These are phyloP conservation scores for Alternaria sp. DNA, from an alignment of 2,329 filamentous ascomycete genomes.

Conservation along the genomic window DNA sequence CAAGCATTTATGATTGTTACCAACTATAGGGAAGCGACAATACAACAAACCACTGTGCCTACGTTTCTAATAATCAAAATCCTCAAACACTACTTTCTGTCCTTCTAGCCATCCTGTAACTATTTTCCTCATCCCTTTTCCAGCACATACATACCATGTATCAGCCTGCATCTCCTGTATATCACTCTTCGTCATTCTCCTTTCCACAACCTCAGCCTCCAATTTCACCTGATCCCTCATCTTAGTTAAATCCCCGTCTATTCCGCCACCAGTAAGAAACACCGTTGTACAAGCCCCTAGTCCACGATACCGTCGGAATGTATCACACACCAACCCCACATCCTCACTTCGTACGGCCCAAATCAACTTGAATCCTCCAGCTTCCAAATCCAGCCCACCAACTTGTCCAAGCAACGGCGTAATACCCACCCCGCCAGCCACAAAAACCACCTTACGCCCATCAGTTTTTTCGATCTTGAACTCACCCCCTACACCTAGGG, in stretches of 20 bases:
- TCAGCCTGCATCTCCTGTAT: constrained; percentile 43
- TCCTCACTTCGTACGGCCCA: constrained; percentile 75
- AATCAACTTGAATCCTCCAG: constrained; percentile 62
- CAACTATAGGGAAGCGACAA: not conserved
- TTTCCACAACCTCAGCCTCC: constrained; percentile 50
- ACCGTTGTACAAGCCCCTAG: constrained; percentile 65
- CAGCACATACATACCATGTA: constrained; percentile 69
- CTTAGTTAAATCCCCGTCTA: constrained; percentile 32
- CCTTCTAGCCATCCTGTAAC: constrained; percentile 61
- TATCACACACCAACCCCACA: constrained; percentile 68
- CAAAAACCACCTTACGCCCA: constrained; percentile 62
- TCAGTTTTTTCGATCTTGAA: constrained; percentile 58
- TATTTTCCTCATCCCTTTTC: constrained; percentile 58
- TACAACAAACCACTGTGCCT: not conserved
- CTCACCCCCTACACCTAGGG: constrained; percentile 78
- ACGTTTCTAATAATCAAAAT: constrained; percentile 55
- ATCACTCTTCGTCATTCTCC: constrained; percentile 61
- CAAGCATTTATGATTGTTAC: not conserved
- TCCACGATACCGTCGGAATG: constrained; percentile 61
- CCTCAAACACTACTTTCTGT: constrained; percentile 59
- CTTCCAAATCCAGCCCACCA: constrained; percentile 29
- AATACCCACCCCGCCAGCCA: constrained; percentile 84
- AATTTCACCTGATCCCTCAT: constrained; percentile 43
- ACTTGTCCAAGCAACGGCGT: constrained; percentile 81
- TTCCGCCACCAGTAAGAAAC: constrained; percentile 68